Conservation (phyloP, 2,329 filamentous ascomycete genomes). For the Mycosphaerelloides madeirae region DNA sequence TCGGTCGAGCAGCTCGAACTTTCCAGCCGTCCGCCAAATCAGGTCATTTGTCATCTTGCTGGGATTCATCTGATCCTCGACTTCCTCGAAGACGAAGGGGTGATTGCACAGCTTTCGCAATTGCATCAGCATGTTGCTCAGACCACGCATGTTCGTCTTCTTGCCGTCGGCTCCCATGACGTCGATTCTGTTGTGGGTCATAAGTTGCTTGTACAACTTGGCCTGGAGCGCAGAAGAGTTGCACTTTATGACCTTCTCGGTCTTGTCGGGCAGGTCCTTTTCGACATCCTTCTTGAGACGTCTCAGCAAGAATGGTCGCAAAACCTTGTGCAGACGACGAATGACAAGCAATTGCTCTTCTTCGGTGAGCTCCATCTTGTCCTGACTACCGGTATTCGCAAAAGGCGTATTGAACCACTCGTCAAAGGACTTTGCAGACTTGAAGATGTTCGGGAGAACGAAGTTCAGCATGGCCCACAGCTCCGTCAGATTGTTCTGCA, state of each 20-base stretch:
- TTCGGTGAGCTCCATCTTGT: conserved; percentile 98
- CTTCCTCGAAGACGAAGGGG: conserved; percentile 96
- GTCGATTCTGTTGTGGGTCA: conserved; percentile 88
- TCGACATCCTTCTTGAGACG: conserved; percentile 99
- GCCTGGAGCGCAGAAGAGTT: conserved; percentile 92
- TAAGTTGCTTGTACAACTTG: conserved; percentile 94
- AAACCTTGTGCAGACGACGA: conserved; percentile 93
- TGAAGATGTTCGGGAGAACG: conserved; percentile 96
- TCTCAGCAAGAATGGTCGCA: conserved; percentile 92
- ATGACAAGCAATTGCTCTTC: conserved; percentile 99
- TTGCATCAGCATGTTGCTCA: conserved; percentile 99
- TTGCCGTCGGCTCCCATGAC: conserved; percentile 93
- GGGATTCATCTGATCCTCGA: conserved; percentile 97
- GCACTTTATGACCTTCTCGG: conserved; percentile 98
- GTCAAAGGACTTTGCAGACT: conserved; percentile 96
- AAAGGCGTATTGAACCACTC: conserved; percentile 99
- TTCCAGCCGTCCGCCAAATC: conserved; percentile 91
- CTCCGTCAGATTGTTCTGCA: conserved; percentile 95
- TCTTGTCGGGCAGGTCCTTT: conserved; percentile 97
- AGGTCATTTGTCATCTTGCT: conserved; percentile 82
- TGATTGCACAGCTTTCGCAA: conserved; percentile 98
- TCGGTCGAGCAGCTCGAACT: conserved; percentile 92
- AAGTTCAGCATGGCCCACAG: conserved; percentile 99
- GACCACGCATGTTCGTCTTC: conserved; percentile 87
- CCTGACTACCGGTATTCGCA: conserved; percentile 93